Evolutionary conservation across 768 basidiomycete genomes (phyloP), one percentile per base, ranked within the genome.

Genomic region (Rubroboletus pulcherrimus): DNA sequence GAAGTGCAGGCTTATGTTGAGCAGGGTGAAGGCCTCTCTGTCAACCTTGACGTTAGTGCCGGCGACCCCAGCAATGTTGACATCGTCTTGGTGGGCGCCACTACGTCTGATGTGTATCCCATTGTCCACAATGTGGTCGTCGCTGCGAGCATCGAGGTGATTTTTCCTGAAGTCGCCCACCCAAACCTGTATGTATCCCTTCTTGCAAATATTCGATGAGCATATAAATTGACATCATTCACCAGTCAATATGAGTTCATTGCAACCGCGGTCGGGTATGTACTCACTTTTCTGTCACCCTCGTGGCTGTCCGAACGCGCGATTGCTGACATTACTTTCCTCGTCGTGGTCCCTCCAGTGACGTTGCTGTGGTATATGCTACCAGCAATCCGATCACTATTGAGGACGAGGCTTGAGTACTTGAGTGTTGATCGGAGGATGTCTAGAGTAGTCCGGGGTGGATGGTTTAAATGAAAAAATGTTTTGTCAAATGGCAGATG

Each of bases 131-230:
- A 7, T 4, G 45, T 4, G 12, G 2, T 8, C 6, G 8, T 29
- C 17, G 0, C 2, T 26, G 0, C 15, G 1, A 17, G 4, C 6
- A 1, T 10, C 42, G 2, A 5, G 17, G 0, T n/a, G 0, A 0
- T 0, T 0, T 2, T 44, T 30, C 43, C 26, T 29, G 9, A 6
- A n/a, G 43, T 30, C 26, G 1, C 1, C 7, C 0, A 26, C 7
- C 26, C 26, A 26, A 7, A 8, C 0, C 0, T 0, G 45, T 46
- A 3, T 12, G 45, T 46, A 19, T 1, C 19, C 12, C 45, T 8
- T 15, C 5, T 21, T 33, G 19, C 4, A 19, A 8, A 31, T 6
- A 46, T 46, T 14, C 17, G n/a, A 46, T 12, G 11, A 26, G 15
- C 1, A 0, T 34, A 24, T 35, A 19, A 1, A 33, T 19, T 50